Base-by-base conservation (phyloP, 2,329 filamentous ascomycete genomes). In the Zasmidium angulare region DNA sequence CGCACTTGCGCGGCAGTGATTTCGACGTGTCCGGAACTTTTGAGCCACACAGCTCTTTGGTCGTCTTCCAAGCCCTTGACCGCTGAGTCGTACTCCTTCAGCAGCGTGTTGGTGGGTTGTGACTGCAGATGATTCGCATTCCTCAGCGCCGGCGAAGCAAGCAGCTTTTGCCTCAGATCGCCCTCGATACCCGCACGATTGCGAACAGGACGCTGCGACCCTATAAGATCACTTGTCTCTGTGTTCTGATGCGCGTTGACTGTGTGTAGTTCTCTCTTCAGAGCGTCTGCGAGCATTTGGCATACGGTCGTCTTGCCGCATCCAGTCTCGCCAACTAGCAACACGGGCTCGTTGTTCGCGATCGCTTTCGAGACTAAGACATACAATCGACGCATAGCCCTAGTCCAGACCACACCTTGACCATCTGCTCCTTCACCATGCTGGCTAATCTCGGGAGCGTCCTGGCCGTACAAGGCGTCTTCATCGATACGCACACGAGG, bases 231-330 rank as follows among this genome's bases (percentile, higher is more conserved):
- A 17, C 95, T 93, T 0, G 96, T 98, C 74, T 99, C 96, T 0
- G 95, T 93, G 66, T 99, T 99, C 67, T 98, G 93, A 75, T 99
- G 96, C 2, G 96, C 95, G 72, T 99, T 99, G 70, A 99, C 89
- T 67, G 93, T 95, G 66, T 93, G 87, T 43, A 99, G 79, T 63
- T 90, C 81, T 68, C 89, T 91, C 17, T 82, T 80, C 63, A 91
- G 83, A 2, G 90, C 89, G 69, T 96, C 89, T 2, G 95, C 92
- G 55, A 98, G 83, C 71, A 96, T 84, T 73, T 99, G 95, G 66
- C 91, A 96, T 6, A 99, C 90, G 1, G 93, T 97, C 0, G 95
- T 99, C 78, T 99, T 99, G 61, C 96, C 95, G 70, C 93, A 98
- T 4, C 95, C 95, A 19, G 95, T 99, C 73, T 99, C 96, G 62